A percentile compares a stretch with the other conserved stretches of the same genome.
These are phyloP conservation scores for Lasiodiplodia sp. DNA, from an alignment of 2,329 filamentous ascomycete species.

Conservation along the genomic window DNA sequence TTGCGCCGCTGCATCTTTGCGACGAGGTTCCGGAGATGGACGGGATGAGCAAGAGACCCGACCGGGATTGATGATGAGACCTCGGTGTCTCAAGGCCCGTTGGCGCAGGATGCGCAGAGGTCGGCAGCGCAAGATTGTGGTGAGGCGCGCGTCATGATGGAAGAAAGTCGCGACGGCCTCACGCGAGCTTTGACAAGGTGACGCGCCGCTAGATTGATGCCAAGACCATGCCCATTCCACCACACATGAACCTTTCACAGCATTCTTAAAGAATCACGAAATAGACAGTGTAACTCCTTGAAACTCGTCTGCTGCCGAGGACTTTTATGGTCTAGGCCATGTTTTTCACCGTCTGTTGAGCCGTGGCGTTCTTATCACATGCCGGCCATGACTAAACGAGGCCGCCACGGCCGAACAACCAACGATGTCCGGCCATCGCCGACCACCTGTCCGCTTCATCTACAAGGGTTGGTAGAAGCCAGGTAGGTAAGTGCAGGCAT, in stretches of 20 bases:
- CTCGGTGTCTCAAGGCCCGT: background rate
- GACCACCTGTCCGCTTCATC: slow-evolving; percentile 21
- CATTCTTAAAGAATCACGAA: background rate
- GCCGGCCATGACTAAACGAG: slow-evolving; percentile 24
- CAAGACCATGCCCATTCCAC: background rate
- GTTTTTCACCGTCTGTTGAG: background rate
- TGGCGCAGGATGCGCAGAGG: background rate
- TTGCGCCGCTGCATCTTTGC: slow-evolving; percentile 28
- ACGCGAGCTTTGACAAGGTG: slow-evolving; percentile 11
- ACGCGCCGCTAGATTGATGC: slow-evolving; percentile 11
- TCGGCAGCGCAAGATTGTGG: background rate
- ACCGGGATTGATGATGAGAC: background rate
- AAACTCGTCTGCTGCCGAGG: background rate
- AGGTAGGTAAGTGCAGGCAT: background rate
- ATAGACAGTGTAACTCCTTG: background rate
- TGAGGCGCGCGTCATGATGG: slow-evolving; percentile 14
- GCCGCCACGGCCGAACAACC: slow-evolving; percentile 9
- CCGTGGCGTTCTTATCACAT: background rate
- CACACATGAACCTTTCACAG: background rate
- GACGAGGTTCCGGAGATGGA: background rate
- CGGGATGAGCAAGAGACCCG: background rate
- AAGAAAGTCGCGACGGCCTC: slow-evolving; percentile 25
- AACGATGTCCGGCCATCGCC: slow-evolving; percentile 5
- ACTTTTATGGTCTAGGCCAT: background rate
- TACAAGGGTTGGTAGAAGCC: background rate